Conservation (phyloP, 2,329 filamentous ascomycete species). For the Aspergillus piperis region DNA sequence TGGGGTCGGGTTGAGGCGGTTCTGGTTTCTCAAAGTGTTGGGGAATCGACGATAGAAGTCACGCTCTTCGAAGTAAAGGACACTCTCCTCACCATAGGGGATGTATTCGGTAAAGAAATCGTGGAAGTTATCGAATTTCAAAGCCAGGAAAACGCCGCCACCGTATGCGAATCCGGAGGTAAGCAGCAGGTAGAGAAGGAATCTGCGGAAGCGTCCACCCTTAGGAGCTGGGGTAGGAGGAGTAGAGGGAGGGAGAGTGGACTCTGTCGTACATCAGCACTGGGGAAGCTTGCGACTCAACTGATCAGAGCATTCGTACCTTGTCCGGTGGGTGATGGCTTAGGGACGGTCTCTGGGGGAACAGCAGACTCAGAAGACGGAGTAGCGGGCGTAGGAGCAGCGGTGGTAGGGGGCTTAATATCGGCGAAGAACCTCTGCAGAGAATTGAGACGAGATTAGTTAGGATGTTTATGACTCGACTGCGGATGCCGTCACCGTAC, state of each 20-base stretch:
- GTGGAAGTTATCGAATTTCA: conserved; percentile 96
- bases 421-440: conserved; percentile 55
- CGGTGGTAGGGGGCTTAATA: conserved; percentile 41
- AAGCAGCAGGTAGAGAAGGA: conserved; percentile 74
- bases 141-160: conserved; percentile 88
- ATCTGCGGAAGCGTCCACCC: conserved; percentile 72
- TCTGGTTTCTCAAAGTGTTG: conserved; percentile 51
- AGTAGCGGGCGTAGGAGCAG: conserved; percentile 46
- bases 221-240: conserved; percentile 59
- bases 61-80: conserved; percentile 92
- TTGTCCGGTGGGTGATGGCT: conserved; percentile 42
- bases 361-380: conserved; percentile 51
- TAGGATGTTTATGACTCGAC: conserved; percentile 26
- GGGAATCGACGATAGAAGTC: conserved; percentile 89
- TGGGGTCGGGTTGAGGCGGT: conserved; percentile 36
- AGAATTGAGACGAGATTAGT: conserved; percentile 16
- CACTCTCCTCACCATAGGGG: conserved; percentile 89
- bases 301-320: conserved; percentile 25
- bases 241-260: conserved; percentile 38
- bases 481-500: conserved; percentile 33
- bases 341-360: conserved; percentile 51
- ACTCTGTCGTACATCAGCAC: conserved; percentile 43
- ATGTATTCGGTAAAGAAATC: conserved; percentile 98
- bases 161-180: conserved; percentile 78
- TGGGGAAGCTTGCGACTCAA: conserved; percentile 14